A percentile compares a stretch with the other conserved stretches of the same genome.
These are phyloP conservation scores for Alternaria angustiovoidea DNA, from an alignment of 2,329 filamentous ascomycete species.

Conservation along the genomic window DNA sequence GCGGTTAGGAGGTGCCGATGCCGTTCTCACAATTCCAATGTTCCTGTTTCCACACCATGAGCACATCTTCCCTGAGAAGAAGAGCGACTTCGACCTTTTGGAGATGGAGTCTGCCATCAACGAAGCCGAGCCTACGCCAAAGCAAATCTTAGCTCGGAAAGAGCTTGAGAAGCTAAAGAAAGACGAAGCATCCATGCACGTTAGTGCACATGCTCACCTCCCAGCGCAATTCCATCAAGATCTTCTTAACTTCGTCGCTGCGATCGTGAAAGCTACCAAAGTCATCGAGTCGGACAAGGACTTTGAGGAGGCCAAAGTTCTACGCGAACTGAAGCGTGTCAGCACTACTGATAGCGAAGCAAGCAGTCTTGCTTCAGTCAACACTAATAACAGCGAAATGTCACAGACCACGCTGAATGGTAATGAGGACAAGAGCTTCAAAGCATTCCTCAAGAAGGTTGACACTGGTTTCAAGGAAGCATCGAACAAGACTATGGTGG, in stretches of 20 bases:
- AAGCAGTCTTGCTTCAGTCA: constrained; percentile 32
- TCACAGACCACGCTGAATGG: constrained; percentile 20
- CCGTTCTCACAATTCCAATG: constrained; percentile 57
- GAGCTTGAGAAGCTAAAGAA: constrained; percentile 53
- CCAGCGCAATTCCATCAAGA: constrained; percentile 61
- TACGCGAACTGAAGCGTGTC: constrained; percentile 40
- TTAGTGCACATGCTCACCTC: constrained; percentile 59
- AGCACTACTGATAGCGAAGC: constrained; percentile 33
- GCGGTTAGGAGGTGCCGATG: constrained; percentile 61
- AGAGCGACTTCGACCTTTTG: constrained; percentile 45
- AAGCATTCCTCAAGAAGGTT: constrained; percentile 34
- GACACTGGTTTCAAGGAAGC: constrained; percentile 43
- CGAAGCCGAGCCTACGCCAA: constrained; percentile 55
- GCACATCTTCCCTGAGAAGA: constrained; percentile 57
- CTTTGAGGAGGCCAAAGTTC: constrained; percentile 47
- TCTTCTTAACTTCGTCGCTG: constrained; percentile 63
- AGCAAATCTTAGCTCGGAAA: constrained; percentile 52
- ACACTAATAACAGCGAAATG: constrained; percentile 23
- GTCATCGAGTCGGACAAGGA: constrained; percentile 63
- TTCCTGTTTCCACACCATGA: constrained; percentile 64
- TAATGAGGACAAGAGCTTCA: constrained; percentile 33
- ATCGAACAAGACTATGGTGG: constrained; percentile 52
- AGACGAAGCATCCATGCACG: constrained; percentile 59
- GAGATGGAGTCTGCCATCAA: constrained; percentile 51
- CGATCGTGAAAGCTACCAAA: constrained; percentile 65